Conservation (phyloP, 2,329 filamentous ascomycete species). For the Xylariaceae sp. region DNA sequence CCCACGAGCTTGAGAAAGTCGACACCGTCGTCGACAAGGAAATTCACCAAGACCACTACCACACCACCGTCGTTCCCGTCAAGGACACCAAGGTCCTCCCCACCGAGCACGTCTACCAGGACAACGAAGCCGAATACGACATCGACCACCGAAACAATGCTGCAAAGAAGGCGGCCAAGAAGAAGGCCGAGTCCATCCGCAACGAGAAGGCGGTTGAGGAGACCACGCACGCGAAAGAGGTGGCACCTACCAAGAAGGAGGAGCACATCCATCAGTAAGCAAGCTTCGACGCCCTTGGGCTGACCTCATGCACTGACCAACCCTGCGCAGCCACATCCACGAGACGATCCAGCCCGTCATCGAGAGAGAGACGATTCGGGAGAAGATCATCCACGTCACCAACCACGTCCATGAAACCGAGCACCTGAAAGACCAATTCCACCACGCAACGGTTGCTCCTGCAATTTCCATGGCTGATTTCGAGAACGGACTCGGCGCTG, state of each 20-base stretch:
- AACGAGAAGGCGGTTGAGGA: conserved; percentile 44
- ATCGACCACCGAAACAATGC: conserved; percentile 53
- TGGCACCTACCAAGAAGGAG: conserved; percentile 48
- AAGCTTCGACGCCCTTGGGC: too few relatives aligned
- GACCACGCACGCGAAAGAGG: conserved; percentile 45
- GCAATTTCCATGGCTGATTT: conserved; percentile 64
- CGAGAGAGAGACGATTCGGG: conserved; percentile 65
- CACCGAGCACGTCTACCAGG: conserved; percentile 59
- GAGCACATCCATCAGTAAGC: conserved; percentile 59
- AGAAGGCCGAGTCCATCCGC: conserved; percentile 49
- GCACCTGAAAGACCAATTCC: conserved; percentile 62
- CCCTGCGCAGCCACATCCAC: conserved; percentile 45
- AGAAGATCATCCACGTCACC: conserved; percentile 66
- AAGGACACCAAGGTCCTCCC: conserved; percentile 36
- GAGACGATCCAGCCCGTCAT: conserved; percentile 69
- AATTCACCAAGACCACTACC: conserved; percentile 68
- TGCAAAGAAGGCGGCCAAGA: conserved; percentile 44
- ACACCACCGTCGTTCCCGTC: conserved; percentile 66
- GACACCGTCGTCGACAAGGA: conserved; percentile 63
- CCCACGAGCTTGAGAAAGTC: conserved; percentile 55
- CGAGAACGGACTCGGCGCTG: conserved; percentile 48
- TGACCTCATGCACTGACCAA: not conserved
- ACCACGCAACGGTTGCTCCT: conserved; percentile 60
- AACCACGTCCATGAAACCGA: conserved; percentile 70
- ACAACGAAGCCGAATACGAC: conserved; percentile 57